phyloP scores from a whole-genome alignment of 2,329 filamentous ascomycete species.

The Aquanectria penicillioides region DNA sequence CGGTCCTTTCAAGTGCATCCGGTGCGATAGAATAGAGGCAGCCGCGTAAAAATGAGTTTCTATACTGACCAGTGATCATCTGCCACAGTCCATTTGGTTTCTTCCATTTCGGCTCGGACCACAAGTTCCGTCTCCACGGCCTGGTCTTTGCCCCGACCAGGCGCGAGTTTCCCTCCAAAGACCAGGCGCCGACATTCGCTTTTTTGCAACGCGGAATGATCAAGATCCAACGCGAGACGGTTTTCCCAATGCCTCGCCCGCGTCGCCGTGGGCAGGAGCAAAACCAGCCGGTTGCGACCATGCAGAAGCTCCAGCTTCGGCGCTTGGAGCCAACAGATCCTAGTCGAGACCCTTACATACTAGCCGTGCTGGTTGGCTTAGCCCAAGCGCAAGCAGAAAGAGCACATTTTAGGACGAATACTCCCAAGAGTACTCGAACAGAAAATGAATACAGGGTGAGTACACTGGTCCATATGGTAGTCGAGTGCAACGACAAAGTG shows the following conservation, averaged over 20 bases:
- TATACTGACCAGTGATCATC: background rate
- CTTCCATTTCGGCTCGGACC: slow-evolving; percentile 34
- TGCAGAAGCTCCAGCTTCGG: slow-evolving; percentile 30
- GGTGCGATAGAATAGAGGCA: slow-evolving; percentile 20
- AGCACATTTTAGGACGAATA: background rate
- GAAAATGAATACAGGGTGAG: slow-evolving; percentile 30
- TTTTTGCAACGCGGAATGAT: slow-evolving; percentile 38
- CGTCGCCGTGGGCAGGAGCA: slow-evolving; percentile 2
- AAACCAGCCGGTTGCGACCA: slow-evolving; percentile 29
- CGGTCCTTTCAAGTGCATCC: slow-evolving; percentile 30
- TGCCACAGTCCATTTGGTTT: slow-evolving; percentile 33
- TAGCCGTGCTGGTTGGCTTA: slow-evolving; percentile 36
- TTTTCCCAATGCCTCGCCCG: slow-evolving; percentile 29
- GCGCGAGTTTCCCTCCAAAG: slow-evolving; percentile 9
- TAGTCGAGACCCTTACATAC: slow-evolving; percentile 37
- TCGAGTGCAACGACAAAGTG: too few relatives aligned
- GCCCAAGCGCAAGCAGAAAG: slow-evolving; percentile 36
- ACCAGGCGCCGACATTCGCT: slow-evolving; percentile 28
- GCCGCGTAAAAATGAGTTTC: background rate
- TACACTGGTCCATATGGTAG: background rate
- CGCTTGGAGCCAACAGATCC: slow-evolving; percentile 31
- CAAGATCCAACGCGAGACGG: slow-evolving; percentile 26
- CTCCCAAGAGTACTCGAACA: background rate
- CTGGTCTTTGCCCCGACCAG: slow-evolving; percentile 25
- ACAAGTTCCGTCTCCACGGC: slow-evolving; percentile 37